These are phyloP conservation scores for Stagonosporopsis tanaceti DNA, from an alignment of 2,329 filamentous ascomycete species.

Conservation along the genomic window DNA sequence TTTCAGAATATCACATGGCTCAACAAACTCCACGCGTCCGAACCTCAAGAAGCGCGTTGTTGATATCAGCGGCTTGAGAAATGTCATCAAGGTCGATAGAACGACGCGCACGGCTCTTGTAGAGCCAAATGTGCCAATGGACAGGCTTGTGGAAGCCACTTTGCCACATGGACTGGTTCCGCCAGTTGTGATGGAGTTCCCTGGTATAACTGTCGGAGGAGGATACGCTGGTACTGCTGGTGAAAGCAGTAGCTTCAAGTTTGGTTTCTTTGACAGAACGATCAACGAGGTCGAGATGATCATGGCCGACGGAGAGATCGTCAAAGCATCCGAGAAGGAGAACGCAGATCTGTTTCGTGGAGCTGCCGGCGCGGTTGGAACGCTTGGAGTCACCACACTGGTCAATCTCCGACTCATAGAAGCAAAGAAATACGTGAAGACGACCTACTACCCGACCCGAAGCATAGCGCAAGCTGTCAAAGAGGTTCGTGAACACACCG, in stretches of 20 bases:
- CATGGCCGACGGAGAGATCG: constrained; percentile 66
- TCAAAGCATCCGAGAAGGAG: constrained; percentile 62
- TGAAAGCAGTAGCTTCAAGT: constrained; percentile 73
- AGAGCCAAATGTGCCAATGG: constrained; percentile 76
- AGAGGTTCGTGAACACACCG: constrained; percentile 49
- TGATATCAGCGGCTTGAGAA: constrained; percentile 70
- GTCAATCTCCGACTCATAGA: constrained; percentile 57
- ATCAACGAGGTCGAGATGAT: constrained; percentile 71
- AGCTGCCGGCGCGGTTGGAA: constrained; percentile 71
- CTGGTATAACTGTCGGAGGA: constrained; percentile 74
- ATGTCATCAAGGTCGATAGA: constrained; percentile 68
- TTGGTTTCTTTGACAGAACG: constrained; percentile 71
- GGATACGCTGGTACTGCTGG: constrained; percentile 73
- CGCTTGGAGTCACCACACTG: constrained; percentile 70
- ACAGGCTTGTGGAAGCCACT: constrained; percentile 66
- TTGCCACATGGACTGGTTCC: constrained; percentile 66
- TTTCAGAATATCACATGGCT: constrained; percentile 80
- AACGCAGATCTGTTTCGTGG: constrained; percentile 69
- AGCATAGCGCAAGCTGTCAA: constrained; percentile 54
- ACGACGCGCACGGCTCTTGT: constrained; percentile 65
- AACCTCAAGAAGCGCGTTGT: constrained; percentile 58
- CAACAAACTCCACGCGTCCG: constrained; percentile 77
- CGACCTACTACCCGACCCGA: constrained; percentile 56
- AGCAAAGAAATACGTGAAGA: constrained; percentile 59
- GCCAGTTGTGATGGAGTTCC: constrained; percentile 75